Base-by-base conservation (phyloP, 495 filamentous ascomycete species). In the Penicillium diatomitis region DNA sequence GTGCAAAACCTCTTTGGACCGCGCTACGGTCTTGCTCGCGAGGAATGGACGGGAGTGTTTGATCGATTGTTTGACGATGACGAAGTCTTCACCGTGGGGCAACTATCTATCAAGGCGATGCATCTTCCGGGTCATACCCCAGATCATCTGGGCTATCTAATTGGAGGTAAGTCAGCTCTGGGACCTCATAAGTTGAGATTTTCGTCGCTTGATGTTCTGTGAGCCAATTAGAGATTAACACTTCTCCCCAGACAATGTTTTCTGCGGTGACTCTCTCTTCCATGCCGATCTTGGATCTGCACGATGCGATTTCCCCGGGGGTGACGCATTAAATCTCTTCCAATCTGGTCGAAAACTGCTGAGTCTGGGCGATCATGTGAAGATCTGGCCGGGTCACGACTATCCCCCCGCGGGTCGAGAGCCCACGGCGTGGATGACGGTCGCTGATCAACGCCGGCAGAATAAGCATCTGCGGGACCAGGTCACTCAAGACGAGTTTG, bases 41-140 rank as follows among this genome's bases (percentile, higher is more conserved):
- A 57, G 0, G 76, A 82, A 49, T 69, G 66, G 32, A 43, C 60
- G 0, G 51, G 53, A 8, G 74, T 64, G 3, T 84, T 83, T 46
- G 77, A 80, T 38, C 62, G 63, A 5, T 57, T 79, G 5, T 72
- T 77, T 7, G 66, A 79, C 0, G 78, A 82, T 44, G 71, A 78
- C 31, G 76, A 81, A 49, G 47, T 40, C 0, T 81, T 82, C 45
- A 2, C 35, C 2, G 64, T 84, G 32, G 81, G 80, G 0, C 45
- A 58, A 1, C n/a, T 84, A 5, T 53, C 59, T 7, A 75, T 56
- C 0, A 68, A 52, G 20, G 76, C 69, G 0, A 52, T 81, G 1
- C 77, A 81, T 58, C 63, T 84, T 2, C 80, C 80, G 0, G 80
- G 80, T 0, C 80, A 84, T 52, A 84, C 79, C 2, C 78, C 78